Conservation (phyloP, 768 basidiomycete genomes). For the Amanita phalloides region DNA sequence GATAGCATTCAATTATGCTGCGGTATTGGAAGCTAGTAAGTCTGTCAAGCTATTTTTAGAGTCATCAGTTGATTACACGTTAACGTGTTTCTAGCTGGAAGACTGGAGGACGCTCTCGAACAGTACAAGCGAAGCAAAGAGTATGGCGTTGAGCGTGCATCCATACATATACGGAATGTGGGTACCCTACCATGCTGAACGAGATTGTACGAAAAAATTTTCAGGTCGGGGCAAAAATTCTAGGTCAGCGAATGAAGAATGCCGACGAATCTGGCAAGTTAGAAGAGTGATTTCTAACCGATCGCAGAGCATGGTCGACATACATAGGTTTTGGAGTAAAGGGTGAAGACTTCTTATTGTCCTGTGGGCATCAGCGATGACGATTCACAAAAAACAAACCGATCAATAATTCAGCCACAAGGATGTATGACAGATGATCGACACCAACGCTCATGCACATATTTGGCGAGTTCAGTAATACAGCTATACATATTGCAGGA, state of each 20-base stretch:
- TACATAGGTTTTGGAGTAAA: neutral
- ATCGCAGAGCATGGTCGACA: neutral
- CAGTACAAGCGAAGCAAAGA: constrained; percentile 76
- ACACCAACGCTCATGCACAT: neutral
- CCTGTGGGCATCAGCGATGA: neutral
- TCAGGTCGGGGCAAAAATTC: constrained; percentile 74
- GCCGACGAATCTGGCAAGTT: constrained; percentile 20
- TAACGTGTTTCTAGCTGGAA: constrained; percentile 41
- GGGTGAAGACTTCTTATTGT: constrained; percentile 19
- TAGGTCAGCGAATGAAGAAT: constrained; percentile 50
- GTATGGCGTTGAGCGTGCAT: constrained; percentile 72
- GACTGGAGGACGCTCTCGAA: constrained; percentile 69
- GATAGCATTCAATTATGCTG: constrained; percentile 86
- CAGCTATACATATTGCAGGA: neutral
- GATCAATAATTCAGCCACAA: neutral
- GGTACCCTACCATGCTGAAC: constrained; percentile 11
- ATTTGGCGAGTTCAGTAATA: neutral
- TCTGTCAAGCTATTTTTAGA: constrained; percentile 12
- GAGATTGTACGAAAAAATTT: constrained; percentile 10
- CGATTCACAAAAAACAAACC: neutral
- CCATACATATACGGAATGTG: constrained; percentile 77
- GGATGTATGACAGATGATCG: neutral
- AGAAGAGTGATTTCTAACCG: constrained; percentile 22
- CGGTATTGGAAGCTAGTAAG: constrained; percentile 83
- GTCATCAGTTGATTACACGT: constrained; percentile 12